Conservation (phyloP, 108 stramenopile species). For the Pseudonitzschia pungens region DNA sequence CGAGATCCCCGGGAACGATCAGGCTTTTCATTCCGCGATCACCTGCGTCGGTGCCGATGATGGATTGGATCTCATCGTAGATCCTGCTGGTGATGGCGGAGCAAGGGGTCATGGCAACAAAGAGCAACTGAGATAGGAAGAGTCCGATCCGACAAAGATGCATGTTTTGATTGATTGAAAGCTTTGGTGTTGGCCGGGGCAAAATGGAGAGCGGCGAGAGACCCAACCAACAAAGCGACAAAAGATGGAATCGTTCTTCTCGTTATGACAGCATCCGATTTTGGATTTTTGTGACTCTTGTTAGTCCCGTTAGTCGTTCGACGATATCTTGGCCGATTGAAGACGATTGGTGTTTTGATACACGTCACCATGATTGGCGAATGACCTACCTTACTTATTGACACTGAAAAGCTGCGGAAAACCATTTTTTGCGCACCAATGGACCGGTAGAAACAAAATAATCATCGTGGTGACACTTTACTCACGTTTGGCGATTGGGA, state of each 20-base stretch:
- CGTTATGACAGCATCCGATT: no score
- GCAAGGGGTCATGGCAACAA: neutral
- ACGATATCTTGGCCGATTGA: neutral
- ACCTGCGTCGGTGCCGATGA: slow-evolving; percentile 67
- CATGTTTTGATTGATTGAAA: no score
- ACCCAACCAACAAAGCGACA: no score
- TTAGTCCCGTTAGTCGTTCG: neutral
- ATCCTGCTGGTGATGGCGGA: neutral
- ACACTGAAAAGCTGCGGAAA: neutral
- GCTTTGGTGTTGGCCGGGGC: no score
- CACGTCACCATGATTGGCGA: neutral
- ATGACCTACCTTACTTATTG: neutral
- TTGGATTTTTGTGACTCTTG: neutral
- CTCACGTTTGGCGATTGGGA: neutral
- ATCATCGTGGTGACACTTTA: neutral
- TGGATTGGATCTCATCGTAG: slow-evolving; percentile 33
- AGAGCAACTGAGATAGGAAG: no score
- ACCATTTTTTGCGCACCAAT: no score
- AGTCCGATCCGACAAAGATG: no score
- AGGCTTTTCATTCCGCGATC: slow-evolving; percentile 63
- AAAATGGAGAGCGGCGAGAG: no score
- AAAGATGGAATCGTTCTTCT: no score
- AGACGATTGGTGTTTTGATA: neutral
- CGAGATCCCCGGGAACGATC: slow-evolving; percentile 58
- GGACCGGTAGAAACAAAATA: neutral